Conservation (phyloP, 2,329 filamentous ascomycete species). For the Fusarium tricinctum region DNA sequence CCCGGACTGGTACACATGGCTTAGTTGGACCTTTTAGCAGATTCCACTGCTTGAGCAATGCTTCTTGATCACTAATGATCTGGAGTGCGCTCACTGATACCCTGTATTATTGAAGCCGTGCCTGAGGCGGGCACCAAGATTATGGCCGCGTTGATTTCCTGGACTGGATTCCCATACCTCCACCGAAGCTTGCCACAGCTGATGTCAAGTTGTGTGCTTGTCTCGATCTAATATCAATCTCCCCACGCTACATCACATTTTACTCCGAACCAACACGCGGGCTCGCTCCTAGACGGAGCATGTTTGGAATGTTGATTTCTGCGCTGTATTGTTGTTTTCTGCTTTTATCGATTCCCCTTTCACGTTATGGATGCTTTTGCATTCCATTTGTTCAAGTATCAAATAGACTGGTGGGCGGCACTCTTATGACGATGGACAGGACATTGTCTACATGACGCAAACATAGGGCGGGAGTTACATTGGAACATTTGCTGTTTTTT, state of each 20-base stretch:
- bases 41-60: constrained; percentile 24
- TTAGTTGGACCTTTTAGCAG: constrained; percentile 47
- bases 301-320: constrained; percentile 41
- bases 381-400: constrained; percentile 47
- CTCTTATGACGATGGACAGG: constrained; percentile 49
- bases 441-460: constrained; percentile 47
- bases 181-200: constrained; percentile 34
- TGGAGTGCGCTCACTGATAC: constrained; percentile 42
- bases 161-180: constrained; percentile 39
- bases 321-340: constrained; percentile 31
- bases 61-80: constrained; percentile 17
- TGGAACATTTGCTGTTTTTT: constrained; percentile 43
- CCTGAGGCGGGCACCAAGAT: constrained; percentile 27
- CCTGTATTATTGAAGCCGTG: constrained; percentile 43
- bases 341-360: constrained; percentile 45
- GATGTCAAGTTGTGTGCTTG: constrained; percentile 39
- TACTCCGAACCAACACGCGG: constrained; percentile 23
- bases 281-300: constrained; percentile 49
- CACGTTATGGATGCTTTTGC: constrained; percentile 38
- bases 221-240: constrained; percentile 42
- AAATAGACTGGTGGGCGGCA: constrained; percentile 50
- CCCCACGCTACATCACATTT: constrained; percentile 9
- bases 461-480: constrained; percentile 48
- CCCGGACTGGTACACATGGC: constrained; percentile 64
- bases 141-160: constrained; percentile 39